Percentiles rank a stretch among this genome's conserved stretches.
Conservation (phyloP, 208 protist genomes). For the Lotmaria passim region DNA sequence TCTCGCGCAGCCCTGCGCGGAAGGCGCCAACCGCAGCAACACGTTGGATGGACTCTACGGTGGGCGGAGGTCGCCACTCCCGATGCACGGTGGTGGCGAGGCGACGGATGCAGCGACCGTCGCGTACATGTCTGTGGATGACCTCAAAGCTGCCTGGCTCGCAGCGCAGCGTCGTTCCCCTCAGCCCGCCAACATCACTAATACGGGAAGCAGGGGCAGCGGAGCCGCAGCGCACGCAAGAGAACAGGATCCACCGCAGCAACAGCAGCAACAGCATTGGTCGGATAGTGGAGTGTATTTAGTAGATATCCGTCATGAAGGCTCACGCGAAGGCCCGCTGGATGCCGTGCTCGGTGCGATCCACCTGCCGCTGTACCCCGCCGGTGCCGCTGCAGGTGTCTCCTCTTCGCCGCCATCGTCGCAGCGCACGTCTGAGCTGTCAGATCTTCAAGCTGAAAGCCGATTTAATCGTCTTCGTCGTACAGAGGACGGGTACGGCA, state of each 20-base stretch:
- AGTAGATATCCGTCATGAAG: constrained; percentile 46
- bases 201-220: no score
- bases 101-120: neutral
- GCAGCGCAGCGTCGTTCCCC: neutral
- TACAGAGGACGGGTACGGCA: neutral
- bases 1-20: constrained; percentile 11
- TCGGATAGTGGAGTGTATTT: constrained; percentile 54
- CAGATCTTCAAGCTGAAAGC: neutral
- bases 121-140: constrained; percentile 21
- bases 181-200: no score
- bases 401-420: neutral
- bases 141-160: constrained; percentile 15
- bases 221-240: neutral
- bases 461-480: neutral
- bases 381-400: neutral
- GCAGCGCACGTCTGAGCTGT: neutral
- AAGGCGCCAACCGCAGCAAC: neutral
- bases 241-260: neutral
- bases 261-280: constrained; percentile 27
- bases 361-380: constrained; percentile 34
- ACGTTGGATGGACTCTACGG: neutral
- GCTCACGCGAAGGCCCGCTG: neutral
- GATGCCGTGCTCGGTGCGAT: constrained; percentile 59
- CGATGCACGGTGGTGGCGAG: neutral
- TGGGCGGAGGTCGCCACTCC: neutral